These are phyloP conservation scores for Linnemannia schmuckeri DNA, from an alignment of 192 early-diverging fungal species.

Conservation along the genomic window DNA sequence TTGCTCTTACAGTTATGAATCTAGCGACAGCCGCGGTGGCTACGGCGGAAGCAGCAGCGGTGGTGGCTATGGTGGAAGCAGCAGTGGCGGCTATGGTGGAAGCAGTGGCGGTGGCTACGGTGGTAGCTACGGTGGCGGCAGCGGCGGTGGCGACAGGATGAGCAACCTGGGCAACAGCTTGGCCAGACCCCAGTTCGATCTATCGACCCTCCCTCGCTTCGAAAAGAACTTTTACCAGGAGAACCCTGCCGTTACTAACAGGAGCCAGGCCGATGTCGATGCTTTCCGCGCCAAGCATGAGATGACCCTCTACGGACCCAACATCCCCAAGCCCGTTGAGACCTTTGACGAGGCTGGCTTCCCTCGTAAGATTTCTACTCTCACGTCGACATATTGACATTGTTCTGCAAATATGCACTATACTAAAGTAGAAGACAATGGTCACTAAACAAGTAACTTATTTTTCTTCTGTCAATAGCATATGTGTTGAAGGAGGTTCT, in stretches of 20 bases:
- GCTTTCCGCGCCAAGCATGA: conserved; percentile 82
- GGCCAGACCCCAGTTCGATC: conserved; percentile 77
- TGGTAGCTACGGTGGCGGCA: conserved; percentile 53
- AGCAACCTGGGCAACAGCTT: conserved; percentile 71
- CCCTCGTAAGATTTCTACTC: conserved; percentile 64
- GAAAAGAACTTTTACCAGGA: conserved; percentile 99
- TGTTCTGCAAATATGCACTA: not conserved
- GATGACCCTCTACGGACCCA: conserved; percentile 87
- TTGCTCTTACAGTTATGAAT: conserved; percentile 49
- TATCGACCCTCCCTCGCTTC: conserved; percentile 77
- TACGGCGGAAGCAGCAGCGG: conserved; percentile 66
- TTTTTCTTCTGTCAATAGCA: conserved; percentile 36
- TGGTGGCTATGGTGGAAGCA: conserved; percentile 52
- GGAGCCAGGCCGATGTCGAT: conserved; percentile 80
- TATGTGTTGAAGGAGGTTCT: conserved; percentile 92
- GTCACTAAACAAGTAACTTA: not conserved
- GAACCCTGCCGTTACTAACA: conserved; percentile 74
- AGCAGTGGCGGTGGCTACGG: conserved; percentile 33
- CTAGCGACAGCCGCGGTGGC: conserved; percentile 64
- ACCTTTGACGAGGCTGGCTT: conserved; percentile 94
- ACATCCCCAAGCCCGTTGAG: conserved; percentile 91
- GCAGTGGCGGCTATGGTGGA: conserved; percentile 41
- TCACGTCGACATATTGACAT: not conserved
- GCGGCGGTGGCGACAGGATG: conserved; percentile 64
- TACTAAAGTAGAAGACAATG: not conserved